Evolutionary conservation across 2,329 filamentous ascomycete species (phyloP), one percentile per base, ranked within the genome.

Genomic region (Epicoccum sorghinum): DNA sequence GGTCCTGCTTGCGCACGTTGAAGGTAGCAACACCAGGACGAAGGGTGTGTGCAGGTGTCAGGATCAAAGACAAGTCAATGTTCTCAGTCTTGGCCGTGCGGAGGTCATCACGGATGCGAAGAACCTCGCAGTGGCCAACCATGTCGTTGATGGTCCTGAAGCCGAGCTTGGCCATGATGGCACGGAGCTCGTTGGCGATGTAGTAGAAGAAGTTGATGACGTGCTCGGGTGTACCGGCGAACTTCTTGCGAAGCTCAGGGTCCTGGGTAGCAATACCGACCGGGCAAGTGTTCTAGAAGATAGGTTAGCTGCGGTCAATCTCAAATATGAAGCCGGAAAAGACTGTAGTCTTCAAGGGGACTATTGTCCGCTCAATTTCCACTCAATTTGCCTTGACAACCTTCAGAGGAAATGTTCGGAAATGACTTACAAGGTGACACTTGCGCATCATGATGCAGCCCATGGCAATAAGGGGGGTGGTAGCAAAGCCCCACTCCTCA

Each of bases 151-250:
- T 89, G 57, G 90, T 96, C 62, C 93, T 88, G 85, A 96, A 91
- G 64, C 93, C 93, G 67, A 97, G 86, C 78, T 90, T 91, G 45
- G 93, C 93, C 93, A 98, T 97, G 77, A 98, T 96, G 32, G 93
- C 91, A 72, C 93, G 89, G 54, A 98, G 86, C 80, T 98, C 93
- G 71, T 98, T 98, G 65, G 93, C 90, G 47, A 98, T 84, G 70
- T 97, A 98, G 80, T 97, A 98, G 80, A 96, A 96, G 82, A 97
- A 97, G 83, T 97, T 98, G 77, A 98, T 97, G 53, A 96, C 93
- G 67, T 97, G 91, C 79, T 98, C 93, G 9, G 93, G 93, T 1
- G 91, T 93, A 58, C 93, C 93, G 64, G 87, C 82, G 77, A 98
- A 97, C 79, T 97, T 98, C 83, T 93, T 90, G 57, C 93, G 86